A percentile compares a stretch with the other conserved stretches of the same genome.
Evolutionary conservation across 2,329 filamentous ascomycete species (phyloP).

Genomic region (Amesomyces nigricolor): DNA sequence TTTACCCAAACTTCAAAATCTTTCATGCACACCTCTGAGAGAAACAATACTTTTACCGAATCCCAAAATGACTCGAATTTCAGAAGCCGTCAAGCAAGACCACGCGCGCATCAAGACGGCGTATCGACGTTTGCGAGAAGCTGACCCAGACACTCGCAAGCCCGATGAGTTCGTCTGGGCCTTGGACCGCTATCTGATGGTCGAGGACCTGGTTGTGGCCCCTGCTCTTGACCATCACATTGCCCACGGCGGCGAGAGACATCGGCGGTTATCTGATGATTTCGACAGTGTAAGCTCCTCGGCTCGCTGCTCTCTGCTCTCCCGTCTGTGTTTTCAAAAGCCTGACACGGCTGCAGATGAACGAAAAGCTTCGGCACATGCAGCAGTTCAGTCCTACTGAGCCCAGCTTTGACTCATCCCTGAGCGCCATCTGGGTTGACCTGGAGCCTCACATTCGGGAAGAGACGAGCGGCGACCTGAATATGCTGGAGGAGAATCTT

Average conservation of each 20-base stretch:
- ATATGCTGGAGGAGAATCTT: conserved; percentile 21
- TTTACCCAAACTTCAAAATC: too few species aligned
- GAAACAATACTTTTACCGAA: neutral
- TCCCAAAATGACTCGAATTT: conserved; percentile 22
- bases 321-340: neutral
- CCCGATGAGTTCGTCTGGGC: conserved; percentile 24
- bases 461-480: conserved; percentile 19
- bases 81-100: conserved; percentile 22
- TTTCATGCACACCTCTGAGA: too few species aligned
- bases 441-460: conserved; percentile 25
- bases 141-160: conserved; percentile 19
- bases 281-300: conserved; percentile 20
- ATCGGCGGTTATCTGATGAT: conserved; percentile 22
- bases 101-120: conserved; percentile 19
- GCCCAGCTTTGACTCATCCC: conserved; percentile 21
- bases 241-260: conserved; percentile 17
- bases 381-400: conserved; percentile 17
- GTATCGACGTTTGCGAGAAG: conserved; percentile 14
- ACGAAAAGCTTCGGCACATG: conserved; percentile 24
- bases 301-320: neutral
- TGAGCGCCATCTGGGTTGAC: conserved; percentile 25
- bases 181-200: conserved; percentile 23
- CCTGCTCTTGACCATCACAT: conserved; percentile 23
- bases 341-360: conserved; percentile 18
- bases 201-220: conserved; percentile 24